Evolutionary conservation across 2,329 filamentous ascomycete genomes (phyloP).

Genomic region (Cryphonectria japonica): DNA sequence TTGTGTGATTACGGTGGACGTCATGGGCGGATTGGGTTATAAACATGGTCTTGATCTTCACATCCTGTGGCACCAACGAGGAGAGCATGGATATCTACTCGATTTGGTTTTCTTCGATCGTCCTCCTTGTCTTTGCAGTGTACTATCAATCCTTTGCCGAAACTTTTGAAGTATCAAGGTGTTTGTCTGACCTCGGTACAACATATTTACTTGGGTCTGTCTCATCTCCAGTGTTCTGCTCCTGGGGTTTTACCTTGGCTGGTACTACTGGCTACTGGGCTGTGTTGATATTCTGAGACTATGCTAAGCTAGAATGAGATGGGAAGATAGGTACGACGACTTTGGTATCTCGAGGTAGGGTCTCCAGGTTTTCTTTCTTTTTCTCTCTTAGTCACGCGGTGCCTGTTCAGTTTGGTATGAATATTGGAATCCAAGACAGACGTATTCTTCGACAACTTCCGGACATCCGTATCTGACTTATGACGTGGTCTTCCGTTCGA

Average conservation of each 20-base stretch:
- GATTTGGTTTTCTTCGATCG: background rate
- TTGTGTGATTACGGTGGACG: background rate
- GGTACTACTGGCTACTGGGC: background rate
- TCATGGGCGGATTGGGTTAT: background rate
- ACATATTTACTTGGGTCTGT: background rate
- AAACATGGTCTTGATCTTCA: background rate
- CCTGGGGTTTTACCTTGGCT: background rate
- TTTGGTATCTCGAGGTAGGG: background rate
- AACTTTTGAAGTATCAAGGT: background rate
- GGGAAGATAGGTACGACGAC: background rate
- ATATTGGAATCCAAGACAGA: background rate
- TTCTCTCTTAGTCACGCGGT: background rate
- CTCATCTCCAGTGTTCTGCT: background rate
- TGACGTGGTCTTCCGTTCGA: background rate
- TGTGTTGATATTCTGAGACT: background rate
- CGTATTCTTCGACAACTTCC: background rate
- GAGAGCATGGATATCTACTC: background rate
- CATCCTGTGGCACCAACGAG: background rate
- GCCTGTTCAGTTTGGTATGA: background rate
- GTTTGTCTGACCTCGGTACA: background rate
- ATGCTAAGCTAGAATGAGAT: background rate
- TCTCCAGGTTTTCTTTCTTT: background rate
- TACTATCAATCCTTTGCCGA: background rate
- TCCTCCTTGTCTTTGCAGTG: background rate
- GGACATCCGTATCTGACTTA: background rate